These are phyloP conservation scores for Aspergillus incahuasiensis DNA, from an alignment of 495 filamentous ascomycete species.

Conservation along the genomic window DNA sequence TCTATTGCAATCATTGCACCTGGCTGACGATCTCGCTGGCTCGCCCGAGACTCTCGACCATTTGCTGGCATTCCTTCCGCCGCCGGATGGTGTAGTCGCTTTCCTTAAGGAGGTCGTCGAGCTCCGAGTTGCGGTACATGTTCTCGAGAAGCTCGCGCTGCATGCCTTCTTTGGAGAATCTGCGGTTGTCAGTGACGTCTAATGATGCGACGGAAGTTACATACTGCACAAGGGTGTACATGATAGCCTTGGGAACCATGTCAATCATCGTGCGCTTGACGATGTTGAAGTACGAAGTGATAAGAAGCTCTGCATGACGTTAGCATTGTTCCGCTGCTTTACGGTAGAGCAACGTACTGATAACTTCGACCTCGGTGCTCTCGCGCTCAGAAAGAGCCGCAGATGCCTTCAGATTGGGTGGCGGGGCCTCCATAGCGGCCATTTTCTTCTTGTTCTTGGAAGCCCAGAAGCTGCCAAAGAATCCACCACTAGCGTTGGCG, in stretches of 20 bases:
- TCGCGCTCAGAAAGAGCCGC: slow-evolving; percentile 91
- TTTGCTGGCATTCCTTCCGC: slow-evolving; percentile 97
- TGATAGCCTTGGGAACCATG: slow-evolving; percentile 99
- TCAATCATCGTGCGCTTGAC: slow-evolving; percentile 98
- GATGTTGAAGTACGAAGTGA: slow-evolving; percentile 96
- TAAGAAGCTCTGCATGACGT: slow-evolving; percentile 69
- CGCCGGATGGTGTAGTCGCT: slow-evolving; percentile 93
- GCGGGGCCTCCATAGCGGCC: slow-evolving; percentile 96
- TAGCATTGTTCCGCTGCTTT: not conserved
- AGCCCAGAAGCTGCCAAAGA: slow-evolving; percentile 97
- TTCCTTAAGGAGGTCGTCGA: slow-evolving; percentile 95
- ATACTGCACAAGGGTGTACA: slow-evolving; percentile 93
- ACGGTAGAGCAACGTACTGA: slow-evolving; percentile 61
- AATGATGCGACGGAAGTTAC: slow-evolving; percentile 27
- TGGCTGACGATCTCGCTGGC: slow-evolving; percentile 96
- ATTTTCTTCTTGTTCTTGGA: slow-evolving; percentile 99
- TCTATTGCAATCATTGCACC: slow-evolving; percentile 63
- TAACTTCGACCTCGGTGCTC: slow-evolving; percentile 92
- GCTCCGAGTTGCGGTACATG: slow-evolving; percentile 86
- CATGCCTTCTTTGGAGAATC: slow-evolving; percentile 97
- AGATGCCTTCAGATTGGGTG: slow-evolving; percentile 87
- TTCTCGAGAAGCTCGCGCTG: slow-evolving; percentile 96
- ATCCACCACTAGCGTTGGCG: slow-evolving; percentile 59
- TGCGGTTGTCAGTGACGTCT: slow-evolving; percentile 29
- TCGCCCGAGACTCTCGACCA: slow-evolving; percentile 87